Percentiles rank a stretch among this genome's conserved stretches.
These are phyloP conservation scores for Monosporascus sp. DNA, from an alignment of 2,329 filamentous ascomycete species.

Conservation along the genomic window DNA sequence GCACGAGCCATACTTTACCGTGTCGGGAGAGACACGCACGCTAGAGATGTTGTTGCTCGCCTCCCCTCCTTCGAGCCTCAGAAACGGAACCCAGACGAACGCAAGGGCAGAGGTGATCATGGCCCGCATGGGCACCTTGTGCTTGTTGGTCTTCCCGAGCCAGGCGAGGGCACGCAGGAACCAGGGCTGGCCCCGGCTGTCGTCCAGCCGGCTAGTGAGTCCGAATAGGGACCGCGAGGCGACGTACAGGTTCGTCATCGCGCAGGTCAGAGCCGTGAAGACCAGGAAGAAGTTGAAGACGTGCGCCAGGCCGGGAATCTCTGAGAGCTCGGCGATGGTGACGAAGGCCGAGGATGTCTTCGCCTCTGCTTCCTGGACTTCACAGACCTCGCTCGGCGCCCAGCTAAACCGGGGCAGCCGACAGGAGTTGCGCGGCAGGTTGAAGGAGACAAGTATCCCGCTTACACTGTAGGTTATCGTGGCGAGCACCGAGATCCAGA, in stretches of 20 bases:
- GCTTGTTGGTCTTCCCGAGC: conserved; percentile 25
- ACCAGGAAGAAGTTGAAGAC: conserved; percentile 28
- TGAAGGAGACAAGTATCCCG: conserved; percentile 20
- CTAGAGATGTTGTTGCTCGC: conserved; percentile 8
- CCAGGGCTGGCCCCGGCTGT: conserved; percentile 17
- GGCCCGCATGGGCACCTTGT: conserved; percentile 30
- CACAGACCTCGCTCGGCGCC: conserved; percentile 2
- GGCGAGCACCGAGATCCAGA: conserved; percentile 21
- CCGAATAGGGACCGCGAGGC: conserved; percentile 29
- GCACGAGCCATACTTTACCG: neutral
- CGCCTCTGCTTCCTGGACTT: neutral
- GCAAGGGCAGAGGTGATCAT: conserved; percentile 31
- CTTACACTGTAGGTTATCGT: conserved; percentile 20
- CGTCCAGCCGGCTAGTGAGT: conserved; percentile 23
- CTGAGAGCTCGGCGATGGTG: conserved; percentile 12
- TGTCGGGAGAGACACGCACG: neutral
- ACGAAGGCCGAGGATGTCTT: conserved; percentile 20
- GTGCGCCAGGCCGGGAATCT: conserved; percentile 12
- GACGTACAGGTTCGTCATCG: conserved; percentile 30
- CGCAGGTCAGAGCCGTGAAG: conserved; percentile 26
- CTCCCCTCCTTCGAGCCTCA: conserved; percentile 23
- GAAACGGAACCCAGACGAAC: conserved; percentile 37
- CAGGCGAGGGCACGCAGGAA: conserved; percentile 22
- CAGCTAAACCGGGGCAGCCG: conserved; percentile 20
- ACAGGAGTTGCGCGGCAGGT: conserved; percentile 14